Percentiles rank a stretch among this genome's conserved stretches.
Evolutionary conservation across 306 rosid genomes (phyloP).

Genomic region (Quercus variabilis): DNA sequence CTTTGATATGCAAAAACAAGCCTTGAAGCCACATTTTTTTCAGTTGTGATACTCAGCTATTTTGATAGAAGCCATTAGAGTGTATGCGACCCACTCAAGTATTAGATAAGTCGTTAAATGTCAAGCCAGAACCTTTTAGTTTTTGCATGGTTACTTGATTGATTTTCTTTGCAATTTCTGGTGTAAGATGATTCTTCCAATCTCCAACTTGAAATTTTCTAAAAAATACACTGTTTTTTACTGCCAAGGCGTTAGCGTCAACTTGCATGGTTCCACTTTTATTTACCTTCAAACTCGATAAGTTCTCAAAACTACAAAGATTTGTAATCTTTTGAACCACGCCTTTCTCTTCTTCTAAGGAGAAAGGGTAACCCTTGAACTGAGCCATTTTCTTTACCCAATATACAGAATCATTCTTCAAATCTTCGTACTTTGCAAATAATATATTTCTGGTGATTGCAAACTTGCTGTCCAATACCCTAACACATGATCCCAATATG

Average conservation of each 20-base stretch:
- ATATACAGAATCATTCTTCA: neutral
- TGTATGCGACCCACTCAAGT: too few relatives aligned
- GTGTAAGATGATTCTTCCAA: too few relatives aligned
- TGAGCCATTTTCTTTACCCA: neutral
- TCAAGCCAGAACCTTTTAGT: neutral
- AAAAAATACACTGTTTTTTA: neutral
- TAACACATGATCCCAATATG: too few relatives aligned
- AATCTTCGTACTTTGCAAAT: constrained; percentile 10
- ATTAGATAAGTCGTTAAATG: too few relatives aligned
- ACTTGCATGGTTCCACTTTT: neutral
- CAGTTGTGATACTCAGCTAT: too few relatives aligned
- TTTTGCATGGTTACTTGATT: constrained; percentile 8
- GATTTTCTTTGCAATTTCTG: neutral
- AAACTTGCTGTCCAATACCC: neutral
- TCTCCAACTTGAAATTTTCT: neutral
- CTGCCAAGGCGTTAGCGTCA: too few relatives aligned
- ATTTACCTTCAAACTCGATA: constrained; percentile 19
- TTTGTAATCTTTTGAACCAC: neutral
- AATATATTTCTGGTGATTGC: neutral
- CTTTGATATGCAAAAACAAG: too few relatives aligned
- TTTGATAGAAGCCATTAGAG: neutral
- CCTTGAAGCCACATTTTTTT: too few relatives aligned
- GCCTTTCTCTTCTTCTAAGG: constrained; percentile 1
- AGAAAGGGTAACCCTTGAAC: neutral
- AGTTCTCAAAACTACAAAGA: constrained; percentile 12